A percentile compares a stretch with the other conserved stretches of the same genome.
phyloP scores from a whole-genome alignment of 805 yeast genomes.

The Schwanniomyces polymorphus region DNA sequence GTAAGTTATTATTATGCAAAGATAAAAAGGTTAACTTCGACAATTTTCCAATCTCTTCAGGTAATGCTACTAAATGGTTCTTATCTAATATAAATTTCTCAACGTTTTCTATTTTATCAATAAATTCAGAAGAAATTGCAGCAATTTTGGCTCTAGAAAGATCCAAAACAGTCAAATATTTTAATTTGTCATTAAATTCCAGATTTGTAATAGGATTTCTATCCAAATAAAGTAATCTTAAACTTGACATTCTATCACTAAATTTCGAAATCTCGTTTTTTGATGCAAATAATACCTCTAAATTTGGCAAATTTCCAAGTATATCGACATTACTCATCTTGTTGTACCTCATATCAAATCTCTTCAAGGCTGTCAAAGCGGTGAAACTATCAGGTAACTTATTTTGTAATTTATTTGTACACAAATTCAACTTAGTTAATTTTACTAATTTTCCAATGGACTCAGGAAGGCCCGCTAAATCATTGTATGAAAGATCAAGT shows the following conservation, averaged over 20 bases:
- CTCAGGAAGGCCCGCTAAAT: constrained; percentile 59
- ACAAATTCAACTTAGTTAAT: constrained; percentile 67
- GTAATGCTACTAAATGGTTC: constrained; percentile 78
- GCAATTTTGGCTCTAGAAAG: constrained; percentile 82
- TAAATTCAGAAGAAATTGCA: constrained; percentile 63
- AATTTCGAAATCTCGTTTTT: constrained; percentile 76
- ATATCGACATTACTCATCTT: constrained; percentile 53
- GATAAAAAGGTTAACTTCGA: constrained; percentile 65
- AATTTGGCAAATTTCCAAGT: constrained; percentile 54
- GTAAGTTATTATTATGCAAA: constrained; percentile 71
- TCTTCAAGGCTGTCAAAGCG: constrained; percentile 55
- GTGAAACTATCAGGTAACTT: constrained; percentile 54
- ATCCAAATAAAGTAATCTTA: constrained; percentile 71
- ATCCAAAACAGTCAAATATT: constrained; percentile 67
- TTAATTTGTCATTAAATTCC: constrained; percentile 52
- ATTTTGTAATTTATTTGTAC: constrained; percentile 65
- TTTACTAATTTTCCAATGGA: constrained; percentile 58
- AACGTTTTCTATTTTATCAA: constrained; percentile 60
- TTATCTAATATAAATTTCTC: constrained; percentile 76
- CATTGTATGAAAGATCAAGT: constrained; percentile 82
- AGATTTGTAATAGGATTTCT: constrained; percentile 82
- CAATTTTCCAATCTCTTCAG: constrained; percentile 63
- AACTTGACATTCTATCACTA: constrained; percentile 57
- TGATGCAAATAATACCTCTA: constrained; percentile 72
- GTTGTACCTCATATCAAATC: constrained; percentile 79